Evolutionary conservation across 352 stramenopile species (phyloP), one percentile per base, ranked within the genome.

Genomic region (Chrysophaeum taylorii): DNA sequence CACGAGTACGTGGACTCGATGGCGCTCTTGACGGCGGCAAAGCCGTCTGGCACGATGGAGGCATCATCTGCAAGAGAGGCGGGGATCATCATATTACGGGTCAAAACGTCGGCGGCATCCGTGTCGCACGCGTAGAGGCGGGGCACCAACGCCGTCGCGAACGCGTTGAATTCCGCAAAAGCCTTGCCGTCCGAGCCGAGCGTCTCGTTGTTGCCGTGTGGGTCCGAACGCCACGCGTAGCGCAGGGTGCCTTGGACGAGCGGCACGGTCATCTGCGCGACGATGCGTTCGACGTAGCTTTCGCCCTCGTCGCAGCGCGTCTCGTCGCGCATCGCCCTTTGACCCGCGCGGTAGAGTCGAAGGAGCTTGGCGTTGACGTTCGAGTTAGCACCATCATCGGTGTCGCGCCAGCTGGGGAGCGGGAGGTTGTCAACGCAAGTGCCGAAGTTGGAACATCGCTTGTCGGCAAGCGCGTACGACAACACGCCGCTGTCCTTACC

Each of bases 1-100:
- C 73, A 78, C 35, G 57, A 41, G 67, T 85, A 87, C 31, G 76
- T 81, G 39, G 31, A 73, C 63, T 87, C 79, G 31, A 85, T 78
- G 25, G 79, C 77, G 16, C 50, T 66, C 71, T 84, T 84, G 1
- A 86, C 79, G 18, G 42, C 69, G 12, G 36, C 35, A 41, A 72
- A 79, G 53, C 78, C 71, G 27, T 61, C 45, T 15, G 71, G 70
- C 12, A 39, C 69, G 2, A 54, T 35, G 53, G 75, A n/a, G n/a
- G n/a, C n/a, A n/a, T n/a, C n/a, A n/a, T n/a, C n/a, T n/a, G n/a
- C 7, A 5, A 63, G 23, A 23, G 21, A 16, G 45, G n/a, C 45
- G 50, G 50, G 50, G 25, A 62, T 33, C 7, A 7, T 35, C 69
- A 85, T 73, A 70, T 83, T 85, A 31, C 81, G 48, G 43, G 81